A percentile compares a stretch with the other conserved stretches of the same genome.
phyloP scores from a whole-genome alignment of 331 rosid species.

The Saraca asoca region DNA sequence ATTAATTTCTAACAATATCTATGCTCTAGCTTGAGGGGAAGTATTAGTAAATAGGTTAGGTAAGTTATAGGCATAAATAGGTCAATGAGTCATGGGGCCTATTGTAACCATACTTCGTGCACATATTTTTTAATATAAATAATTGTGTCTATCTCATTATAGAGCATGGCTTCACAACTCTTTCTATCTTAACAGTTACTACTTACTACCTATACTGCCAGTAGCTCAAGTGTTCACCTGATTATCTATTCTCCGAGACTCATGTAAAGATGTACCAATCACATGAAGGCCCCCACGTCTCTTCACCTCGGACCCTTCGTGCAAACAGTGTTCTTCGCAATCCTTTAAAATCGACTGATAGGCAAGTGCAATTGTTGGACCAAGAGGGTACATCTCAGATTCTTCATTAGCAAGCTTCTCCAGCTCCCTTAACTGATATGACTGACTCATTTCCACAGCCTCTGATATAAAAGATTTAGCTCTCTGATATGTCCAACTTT shows the following conservation, averaged over 20 bases:
- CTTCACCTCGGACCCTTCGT: constrained; percentile 91
- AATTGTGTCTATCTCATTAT: too few species aligned
- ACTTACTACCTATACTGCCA: not conserved
- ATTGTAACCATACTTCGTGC: too few species aligned
- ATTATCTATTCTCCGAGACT: constrained; percentile 97
- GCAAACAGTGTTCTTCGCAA: constrained; percentile 74
- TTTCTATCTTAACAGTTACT: too few species aligned
- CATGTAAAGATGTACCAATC: constrained; percentile 93
- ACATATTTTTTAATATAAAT: too few species aligned
- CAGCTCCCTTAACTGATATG: constrained; percentile 61
- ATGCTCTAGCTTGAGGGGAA: too few species aligned
- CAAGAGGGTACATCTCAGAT: constrained; percentile 83
- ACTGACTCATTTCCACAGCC: constrained; percentile 85
- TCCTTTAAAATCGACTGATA: constrained; percentile 80
- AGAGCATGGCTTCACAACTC: too few species aligned
- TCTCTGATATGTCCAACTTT: constrained; percentile 76
- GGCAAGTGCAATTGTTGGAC: constrained; percentile 89
- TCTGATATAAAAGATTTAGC: constrained; percentile 82
- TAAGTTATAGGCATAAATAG: too few species aligned
- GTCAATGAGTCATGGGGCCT: too few species aligned
- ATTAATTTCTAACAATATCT: too few species aligned
- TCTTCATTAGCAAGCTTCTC: constrained; percentile 81
- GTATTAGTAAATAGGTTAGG: too few species aligned
- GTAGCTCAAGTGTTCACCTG: constrained; percentile 59
- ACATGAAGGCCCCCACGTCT: constrained; percentile 95